Evolutionary conservation across 805 yeast species (phyloP), one percentile per base, ranked within the genome.

Genomic region (Yarrowia osloensis): DNA sequence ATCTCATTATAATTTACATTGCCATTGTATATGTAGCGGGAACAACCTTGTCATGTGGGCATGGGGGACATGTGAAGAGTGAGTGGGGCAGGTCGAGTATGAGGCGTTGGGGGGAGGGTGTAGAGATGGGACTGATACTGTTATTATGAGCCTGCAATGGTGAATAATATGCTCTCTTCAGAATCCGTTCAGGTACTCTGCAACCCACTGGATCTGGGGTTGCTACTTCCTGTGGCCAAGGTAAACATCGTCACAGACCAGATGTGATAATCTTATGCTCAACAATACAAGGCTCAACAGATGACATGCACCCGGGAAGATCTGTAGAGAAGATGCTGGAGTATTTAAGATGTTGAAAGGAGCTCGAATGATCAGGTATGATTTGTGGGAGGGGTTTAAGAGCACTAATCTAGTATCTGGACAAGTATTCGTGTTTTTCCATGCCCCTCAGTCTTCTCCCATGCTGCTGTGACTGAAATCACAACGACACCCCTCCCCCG

Each of bases 1-100:
- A 26, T n/a, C 9, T 47, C 33, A 11, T 39, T 9, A 8, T 35
- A n/a, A 22, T 26, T n/a, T 47, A 47, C 52, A 47, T 13, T 47
- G 31, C 22, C 52, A 47, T 47, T 47, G 52, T 44, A 0, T 26
- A 46, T 46, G 50, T 46, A 47, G 52, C 15, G 33, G 50, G 37
- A 8, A 49, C 17, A 49, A 49, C 54, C 37, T 49, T 49, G 54
- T 29, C 54, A 46, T 46, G 50, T 22, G 50, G 37, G 11, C 24
- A 9, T 21, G 11, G 42, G 8, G 42, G 42, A 8, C 37, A 49
- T n/a, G 54, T 49, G 54, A 29, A 49, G 54, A 49, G 24, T 3
- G 9, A 0, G 1, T 42, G 29, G 11, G 29, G 29, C 42, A n/a
- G 8, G 47, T 11, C 7, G 28, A 21, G 22, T 22, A 28, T 15